phyloP scores from a whole-genome alignment of 306 rosid genomes.

The Pterocarpus santalinus region DNA sequence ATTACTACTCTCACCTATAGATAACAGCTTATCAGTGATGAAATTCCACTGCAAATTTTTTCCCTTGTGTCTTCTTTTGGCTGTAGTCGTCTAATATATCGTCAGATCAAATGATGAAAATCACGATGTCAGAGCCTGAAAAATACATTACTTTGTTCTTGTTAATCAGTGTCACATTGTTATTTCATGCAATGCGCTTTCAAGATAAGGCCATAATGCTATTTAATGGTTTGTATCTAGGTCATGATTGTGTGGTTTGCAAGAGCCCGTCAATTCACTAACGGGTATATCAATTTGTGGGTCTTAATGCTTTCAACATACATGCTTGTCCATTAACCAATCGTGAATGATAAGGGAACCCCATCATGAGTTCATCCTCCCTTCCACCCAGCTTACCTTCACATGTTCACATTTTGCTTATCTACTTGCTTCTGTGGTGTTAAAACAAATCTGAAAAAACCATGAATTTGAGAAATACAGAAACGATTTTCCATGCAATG shows the following conservation, averaged over 20 bases:
- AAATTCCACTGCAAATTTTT: neutral
- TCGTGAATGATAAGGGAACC: neutral
- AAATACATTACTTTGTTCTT: neutral
- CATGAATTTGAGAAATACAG: neutral
- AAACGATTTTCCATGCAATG: constrained; percentile 8
- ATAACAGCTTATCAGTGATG: neutral
- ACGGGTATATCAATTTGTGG: neutral
- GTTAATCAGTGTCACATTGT: neutral
- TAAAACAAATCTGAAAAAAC: neutral
- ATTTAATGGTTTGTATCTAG: neutral
- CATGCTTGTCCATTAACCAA: constrained; percentile 15
- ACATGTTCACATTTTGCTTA: constrained; percentile 18
- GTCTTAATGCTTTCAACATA: constrained; percentile 2
- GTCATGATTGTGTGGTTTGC: neutral
- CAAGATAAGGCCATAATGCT: constrained; percentile 22
- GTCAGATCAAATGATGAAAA: neutral
- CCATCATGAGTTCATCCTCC: neutral
- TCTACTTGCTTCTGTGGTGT: constrained; percentile 8
- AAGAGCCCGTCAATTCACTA: neutral
- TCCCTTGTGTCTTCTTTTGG: neutral
- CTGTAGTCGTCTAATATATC: neutral
- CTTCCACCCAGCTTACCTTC: neutral
- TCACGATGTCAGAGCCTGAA: neutral
- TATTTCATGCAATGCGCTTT: constrained; percentile 10
- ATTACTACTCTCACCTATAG: neutral